Percentiles rank a stretch among this genome's conserved stretches.
These are phyloP conservation scores for Psilocybe cubensis DNA, from an alignment of 768 basidiomycete genomes.

Conservation along the genomic window DNA sequence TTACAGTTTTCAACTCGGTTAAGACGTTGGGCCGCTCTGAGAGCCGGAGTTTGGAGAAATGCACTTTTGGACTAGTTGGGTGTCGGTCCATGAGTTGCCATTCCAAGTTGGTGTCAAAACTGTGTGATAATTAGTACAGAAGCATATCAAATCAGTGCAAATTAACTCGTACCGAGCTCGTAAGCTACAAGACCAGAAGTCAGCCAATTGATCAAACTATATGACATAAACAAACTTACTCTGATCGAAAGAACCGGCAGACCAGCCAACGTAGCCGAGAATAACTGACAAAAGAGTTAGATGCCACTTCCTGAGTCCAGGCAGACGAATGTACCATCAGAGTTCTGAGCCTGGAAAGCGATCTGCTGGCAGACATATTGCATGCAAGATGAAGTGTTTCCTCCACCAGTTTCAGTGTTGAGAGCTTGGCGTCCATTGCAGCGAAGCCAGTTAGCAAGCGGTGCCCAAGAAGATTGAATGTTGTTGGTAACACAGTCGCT, in stretches of 20 bases:
- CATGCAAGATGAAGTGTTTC: constrained; percentile 51
- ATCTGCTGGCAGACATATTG: constrained; percentile 49
- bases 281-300: constrained; percentile 33
- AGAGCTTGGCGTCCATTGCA: constrained; percentile 55
- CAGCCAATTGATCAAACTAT: not conserved
- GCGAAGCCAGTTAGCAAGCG: constrained; percentile 53
- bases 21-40: constrained; percentile 21
- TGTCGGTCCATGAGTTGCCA: constrained; percentile 42
- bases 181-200: not conserved
- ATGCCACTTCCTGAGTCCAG: not conserved
- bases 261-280: constrained; percentile 61
- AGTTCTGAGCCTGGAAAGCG: constrained; percentile 47
- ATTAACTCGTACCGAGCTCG: not conserved
- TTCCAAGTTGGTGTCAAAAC: constrained; percentile 29
- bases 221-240: constrained; percentile 10
- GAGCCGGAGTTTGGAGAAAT: constrained; percentile 28
- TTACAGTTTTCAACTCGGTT: too few relatives aligned
- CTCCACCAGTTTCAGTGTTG: constrained; percentile 65
- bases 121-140: not conserved
- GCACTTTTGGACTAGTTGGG: constrained; percentile 35
- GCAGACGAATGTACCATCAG: constrained; percentile 36
- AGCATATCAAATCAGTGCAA: not conserved
- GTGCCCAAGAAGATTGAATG: constrained; percentile 47
- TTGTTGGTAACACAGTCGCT: constrained; percentile 57
- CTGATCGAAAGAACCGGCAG: constrained; percentile 56